Evolutionary conservation across 2,329 filamentous ascomycete genomes (phyloP).

Genomic region (Verticillium dahliae): DNA sequence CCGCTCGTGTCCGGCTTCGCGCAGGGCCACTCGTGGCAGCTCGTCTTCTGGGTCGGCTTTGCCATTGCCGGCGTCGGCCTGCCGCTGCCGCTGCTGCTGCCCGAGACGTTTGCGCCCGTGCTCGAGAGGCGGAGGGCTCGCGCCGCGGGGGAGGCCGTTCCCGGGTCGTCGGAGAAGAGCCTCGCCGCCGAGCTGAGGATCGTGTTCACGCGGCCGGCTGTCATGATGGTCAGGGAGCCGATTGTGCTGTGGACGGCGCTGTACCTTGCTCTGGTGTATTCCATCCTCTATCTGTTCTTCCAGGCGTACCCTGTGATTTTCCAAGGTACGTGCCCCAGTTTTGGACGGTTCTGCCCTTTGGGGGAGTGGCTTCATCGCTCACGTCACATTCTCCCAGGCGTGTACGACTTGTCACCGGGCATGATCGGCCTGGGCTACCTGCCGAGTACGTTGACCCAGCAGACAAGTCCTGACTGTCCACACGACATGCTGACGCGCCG

Average conservation of each 20-base stretch:
- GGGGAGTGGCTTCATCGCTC: background rate
- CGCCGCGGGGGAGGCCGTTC: conserved; percentile 20
- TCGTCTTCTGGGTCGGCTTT: conserved; percentile 66
- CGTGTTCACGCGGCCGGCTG: conserved; percentile 64
- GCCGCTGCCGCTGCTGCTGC: conserved; percentile 55
- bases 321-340: conserved; percentile 20
- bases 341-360: too few species aligned
- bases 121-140: conserved; percentile 53
- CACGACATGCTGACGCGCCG: background rate
- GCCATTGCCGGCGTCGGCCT: conserved; percentile 60
- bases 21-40: conserved; percentile 57
- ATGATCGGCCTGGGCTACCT: conserved; percentile 62
- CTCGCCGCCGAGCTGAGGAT: conserved; percentile 53
- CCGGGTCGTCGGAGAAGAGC: conserved; percentile 53
- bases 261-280: conserved; percentile 67
- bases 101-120: conserved; percentile 56
- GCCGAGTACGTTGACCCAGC: conserved; percentile 27
- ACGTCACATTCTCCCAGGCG: background rate
- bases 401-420: conserved; percentile 59
- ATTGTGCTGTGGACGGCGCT: conserved; percentile 65
- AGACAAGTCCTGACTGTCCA: too few species aligned
- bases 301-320: conserved; percentile 71
- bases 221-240: conserved; percentile 67
- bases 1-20: conserved; percentile 61
- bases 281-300: conserved; percentile 65